Evolutionary conservation across 2,329 filamentous ascomycete genomes (phyloP).

Genomic region (Cercospora janseana): DNA sequence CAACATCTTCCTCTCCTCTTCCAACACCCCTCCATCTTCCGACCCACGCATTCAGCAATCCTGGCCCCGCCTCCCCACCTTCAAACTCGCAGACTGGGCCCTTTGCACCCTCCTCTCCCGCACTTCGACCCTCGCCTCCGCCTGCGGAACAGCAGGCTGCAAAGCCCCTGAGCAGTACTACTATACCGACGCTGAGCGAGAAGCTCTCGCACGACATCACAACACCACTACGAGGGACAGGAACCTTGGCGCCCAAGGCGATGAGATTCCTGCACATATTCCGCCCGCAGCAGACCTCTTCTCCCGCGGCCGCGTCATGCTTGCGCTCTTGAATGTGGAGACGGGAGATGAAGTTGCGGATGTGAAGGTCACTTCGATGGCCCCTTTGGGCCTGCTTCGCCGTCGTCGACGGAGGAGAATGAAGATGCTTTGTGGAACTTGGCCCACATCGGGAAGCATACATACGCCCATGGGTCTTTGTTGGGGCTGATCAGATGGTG

Average conservation of each 20-base stretch:
- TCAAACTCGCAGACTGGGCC: slow-evolving; percentile 17
- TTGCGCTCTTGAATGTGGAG: slow-evolving; percentile 13
- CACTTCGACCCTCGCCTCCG: neutral
- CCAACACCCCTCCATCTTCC: neutral
- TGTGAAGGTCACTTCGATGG: neutral
- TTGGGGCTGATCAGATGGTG: too few relatives aligned
- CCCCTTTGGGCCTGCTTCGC: too few relatives aligned
- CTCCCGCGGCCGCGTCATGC: slow-evolving; percentile 6
- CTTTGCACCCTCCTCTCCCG: neutral
- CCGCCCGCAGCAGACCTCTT: slow-evolving; percentile 16
- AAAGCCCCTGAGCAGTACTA: slow-evolving; percentile 11
- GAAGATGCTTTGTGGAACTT: too few relatives aligned
- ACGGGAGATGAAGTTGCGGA: neutral
- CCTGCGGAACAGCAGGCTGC: slow-evolving; percentile 3
- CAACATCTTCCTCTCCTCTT: slow-evolving; percentile 13
- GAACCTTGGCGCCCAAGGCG: too few relatives aligned
- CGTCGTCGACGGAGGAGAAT: neutral
- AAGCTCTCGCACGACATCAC: neutral
- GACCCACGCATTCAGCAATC: too few relatives aligned
- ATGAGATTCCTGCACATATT: too few relatives aligned
- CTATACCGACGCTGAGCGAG: neutral
- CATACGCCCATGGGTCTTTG: too few relatives aligned
- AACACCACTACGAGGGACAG: neutral
- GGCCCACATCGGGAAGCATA: too few relatives aligned
- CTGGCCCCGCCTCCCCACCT: slow-evolving; percentile 6